Evolutionary conservation across 805 yeast genomes (phyloP).

Genomic region (Dipodascopsis tothii): DNA sequence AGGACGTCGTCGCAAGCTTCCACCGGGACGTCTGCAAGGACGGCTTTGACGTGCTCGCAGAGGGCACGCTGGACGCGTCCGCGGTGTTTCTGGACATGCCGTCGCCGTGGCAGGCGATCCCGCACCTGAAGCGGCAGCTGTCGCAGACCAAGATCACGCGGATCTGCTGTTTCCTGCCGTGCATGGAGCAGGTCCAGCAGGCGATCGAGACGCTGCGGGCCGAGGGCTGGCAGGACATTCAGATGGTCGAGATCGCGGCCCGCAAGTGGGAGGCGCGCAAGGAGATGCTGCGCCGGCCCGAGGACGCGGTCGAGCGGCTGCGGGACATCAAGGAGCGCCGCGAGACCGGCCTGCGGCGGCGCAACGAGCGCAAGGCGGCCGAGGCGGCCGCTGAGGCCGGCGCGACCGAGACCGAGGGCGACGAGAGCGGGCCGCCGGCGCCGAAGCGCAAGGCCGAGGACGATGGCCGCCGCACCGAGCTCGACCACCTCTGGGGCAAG

Average conservation of each 20-base stretch:
- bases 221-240: slow-evolving; percentile 76
- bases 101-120: slow-evolving; percentile 93
- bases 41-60: slow-evolving; percentile 49
- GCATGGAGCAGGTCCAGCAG: slow-evolving; percentile 91
- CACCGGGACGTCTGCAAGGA: slow-evolving; percentile 88
- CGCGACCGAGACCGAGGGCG: slow-evolving; percentile 23
- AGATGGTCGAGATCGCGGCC: slow-evolving; percentile 86
- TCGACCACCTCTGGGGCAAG: slow-evolving; percentile 80
- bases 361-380: slow-evolving; percentile 24
- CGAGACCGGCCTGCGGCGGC: slow-evolving; percentile 40
- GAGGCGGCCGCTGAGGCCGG: slow-evolving; percentile 18
- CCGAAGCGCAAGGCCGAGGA: slow-evolving; percentile 17
- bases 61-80: slow-evolving; percentile 45
- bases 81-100: slow-evolving; percentile 87
- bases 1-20: slow-evolving; percentile 53
- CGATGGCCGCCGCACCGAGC: slow-evolving; percentile 27
- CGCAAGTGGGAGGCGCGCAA: slow-evolving; percentile 83
- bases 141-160: slow-evolving; percentile 48
- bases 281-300: slow-evolving; percentile 73
- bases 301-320: slow-evolving; percentile 71
- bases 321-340: slow-evolving; percentile 69
- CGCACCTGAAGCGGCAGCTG: slow-evolving; percentile 56
- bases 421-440: slow-evolving; percentile 14
- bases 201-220: slow-evolving; percentile 68
- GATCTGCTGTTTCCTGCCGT: slow-evolving; percentile 93